Base-by-base conservation (phyloP, 176 grass and related monocot species). In the Zea mays region DNA sequence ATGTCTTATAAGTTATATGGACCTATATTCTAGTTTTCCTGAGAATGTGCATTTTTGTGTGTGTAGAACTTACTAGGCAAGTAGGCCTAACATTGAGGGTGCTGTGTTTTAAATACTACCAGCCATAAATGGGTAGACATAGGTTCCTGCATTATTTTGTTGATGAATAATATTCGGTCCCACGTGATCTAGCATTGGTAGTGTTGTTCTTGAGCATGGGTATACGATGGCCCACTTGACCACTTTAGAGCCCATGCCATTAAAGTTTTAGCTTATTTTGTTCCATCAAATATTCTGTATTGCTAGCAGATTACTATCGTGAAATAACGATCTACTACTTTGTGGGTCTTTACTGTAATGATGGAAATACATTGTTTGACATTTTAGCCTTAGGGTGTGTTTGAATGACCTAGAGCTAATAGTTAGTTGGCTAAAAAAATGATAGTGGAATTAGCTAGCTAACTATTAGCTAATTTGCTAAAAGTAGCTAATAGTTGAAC, bases 191-290 rank as follows among this genome's bases (percentile, higher is more conserved):
- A 70, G 21, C 51, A 84, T 75, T 10, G 12, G 51, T 65, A 42
- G 12, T 35, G 43, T 10, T 71, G 3, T 43, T 61, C 21, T 65
- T 47, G 62, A 77, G 58, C 82, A 81, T 81, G 66, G 35, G 51
- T 21, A 56, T 49, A 58, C 39, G 63, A 49, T 80, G 39, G 37
- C 49, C 71, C 71, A 76, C n/a, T 52, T 66, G 65, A 88, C 34
- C 57, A 65, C 33, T 81, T 10, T 49, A 71, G 57, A 45, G 41
- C 41, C 65, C 65, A 35, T 37, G 36, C 17, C 38, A 47, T 80
- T 55, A 10, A 75, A 8, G 16, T 45, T 79, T 47, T 59, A 38
- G 8, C 69, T 35, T 80, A 49, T 55, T 65, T 72, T 70, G 47
- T 65, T 55, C 33, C 10, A 33, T 62, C 38, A 36, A 75, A 76